Percentiles rank a stretch among this genome's conserved stretches.
These are phyloP conservation scores for Podosphaera aphanis DNA, from an alignment of 2,329 filamentous ascomycete species.

Conservation along the genomic window DNA sequence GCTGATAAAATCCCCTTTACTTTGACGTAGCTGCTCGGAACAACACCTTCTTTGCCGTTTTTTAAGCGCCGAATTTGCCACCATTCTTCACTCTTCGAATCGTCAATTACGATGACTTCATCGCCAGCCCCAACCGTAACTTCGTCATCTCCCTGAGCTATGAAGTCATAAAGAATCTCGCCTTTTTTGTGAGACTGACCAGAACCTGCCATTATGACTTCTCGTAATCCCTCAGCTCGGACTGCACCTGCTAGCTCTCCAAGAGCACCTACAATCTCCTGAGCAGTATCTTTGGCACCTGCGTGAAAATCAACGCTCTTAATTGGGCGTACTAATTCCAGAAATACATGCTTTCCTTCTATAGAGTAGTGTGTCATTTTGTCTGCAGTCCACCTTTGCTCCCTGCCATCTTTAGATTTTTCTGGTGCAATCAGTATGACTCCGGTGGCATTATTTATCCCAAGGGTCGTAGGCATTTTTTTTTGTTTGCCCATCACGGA, in stretches of 20 bases:
- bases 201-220: constrained; percentile 63
- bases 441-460: constrained; percentile 76
- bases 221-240: constrained; percentile 58
- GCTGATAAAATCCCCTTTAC: constrained; percentile 41
- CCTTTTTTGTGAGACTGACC: constrained; percentile 56
- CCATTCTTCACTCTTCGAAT: constrained; percentile 88
- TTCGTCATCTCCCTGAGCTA: constrained; percentile 89
- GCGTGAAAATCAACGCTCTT: constrained; percentile 95
- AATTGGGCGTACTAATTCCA: constrained; percentile 76
- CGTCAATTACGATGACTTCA: constrained; percentile 75
- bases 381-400: constrained; percentile 83
- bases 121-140: constrained; percentile 78
- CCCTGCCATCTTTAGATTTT: constrained; percentile 56
- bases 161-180: constrained; percentile 78
- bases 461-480: constrained; percentile 92
- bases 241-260: constrained; percentile 75
- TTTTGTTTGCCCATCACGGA: constrained; percentile 93
- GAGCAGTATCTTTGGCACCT: constrained; percentile 85
- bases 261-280: constrained; percentile 71
- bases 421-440: constrained; percentile 80
- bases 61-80: constrained; percentile 84
- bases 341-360: constrained; percentile 91
- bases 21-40: constrained; percentile 91
- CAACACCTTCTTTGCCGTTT: constrained; percentile 85
- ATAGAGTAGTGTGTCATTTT: constrained; percentile 95